Percentiles rank a stretch among this genome's conserved stretches.
Conservation (phyloP, 345 rosid species). For the Tarenaya hassleriana region DNA sequence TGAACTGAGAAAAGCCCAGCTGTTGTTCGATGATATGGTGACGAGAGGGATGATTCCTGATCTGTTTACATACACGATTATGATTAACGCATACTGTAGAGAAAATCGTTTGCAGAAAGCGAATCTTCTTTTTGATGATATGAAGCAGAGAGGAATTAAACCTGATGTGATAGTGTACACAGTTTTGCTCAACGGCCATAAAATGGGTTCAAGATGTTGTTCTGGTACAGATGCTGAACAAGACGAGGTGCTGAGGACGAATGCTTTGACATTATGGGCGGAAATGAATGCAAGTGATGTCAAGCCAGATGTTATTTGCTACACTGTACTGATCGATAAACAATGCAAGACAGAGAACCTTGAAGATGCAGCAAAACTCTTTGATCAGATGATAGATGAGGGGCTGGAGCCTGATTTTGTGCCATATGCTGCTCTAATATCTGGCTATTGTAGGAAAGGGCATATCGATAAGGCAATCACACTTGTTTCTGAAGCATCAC, state of each 20-base stretch:
- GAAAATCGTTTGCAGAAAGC: conserved; percentile 37
- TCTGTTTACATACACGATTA: conserved; percentile 47
- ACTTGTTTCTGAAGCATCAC: conserved; percentile 37
- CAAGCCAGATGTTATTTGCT: conserved; percentile 44
- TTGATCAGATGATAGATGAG: conserved; percentile 41
- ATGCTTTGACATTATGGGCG: conserved; percentile 27
- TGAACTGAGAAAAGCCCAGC: conserved; percentile 35
- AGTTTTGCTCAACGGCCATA: conserved; percentile 46
- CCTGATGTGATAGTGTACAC: conserved; percentile 61
- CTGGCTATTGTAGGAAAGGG: conserved; percentile 36
- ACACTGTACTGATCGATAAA: conserved; percentile 55
- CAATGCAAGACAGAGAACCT: conserved; percentile 46
- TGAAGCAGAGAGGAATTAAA: conserved; percentile 52
- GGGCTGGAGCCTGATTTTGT: conserved; percentile 58
- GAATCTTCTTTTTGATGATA: conserved; percentile 36
- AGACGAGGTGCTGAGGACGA: conserved; percentile 17
- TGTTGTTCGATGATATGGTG: conserved; percentile 32
- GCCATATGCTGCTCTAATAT: conserved; percentile 51
- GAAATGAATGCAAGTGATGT: conserved; percentile 38
- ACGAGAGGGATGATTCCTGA: conserved; percentile 39
- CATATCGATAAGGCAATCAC: conserved; percentile 33
- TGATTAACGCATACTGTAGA: conserved; percentile 61
- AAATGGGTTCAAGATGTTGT: conserved; percentile 19
- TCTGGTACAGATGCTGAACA: conserved; percentile 13
- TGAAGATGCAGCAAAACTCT: conserved; percentile 32